These are phyloP conservation scores for Chalaropsis ovoidea DNA, from an alignment of 2,329 filamentous ascomycete species.

Conservation along the genomic window DNA sequence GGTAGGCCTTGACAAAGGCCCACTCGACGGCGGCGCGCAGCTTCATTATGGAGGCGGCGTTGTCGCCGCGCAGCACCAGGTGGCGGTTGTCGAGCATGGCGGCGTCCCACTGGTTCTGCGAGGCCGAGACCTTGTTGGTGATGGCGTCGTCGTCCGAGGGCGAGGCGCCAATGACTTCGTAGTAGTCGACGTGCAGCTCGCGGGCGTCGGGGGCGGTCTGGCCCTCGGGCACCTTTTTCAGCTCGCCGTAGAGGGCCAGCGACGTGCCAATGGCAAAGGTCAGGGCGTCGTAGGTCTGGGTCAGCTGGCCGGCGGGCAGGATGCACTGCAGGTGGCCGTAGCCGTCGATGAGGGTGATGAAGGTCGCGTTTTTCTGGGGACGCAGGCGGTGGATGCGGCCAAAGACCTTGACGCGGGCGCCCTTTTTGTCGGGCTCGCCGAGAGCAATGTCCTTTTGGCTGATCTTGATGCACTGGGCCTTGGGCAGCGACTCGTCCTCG, in stretches of 20 bases:
- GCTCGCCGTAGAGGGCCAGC: conserved; percentile 71
- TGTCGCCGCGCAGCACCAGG: conserved; percentile 74
- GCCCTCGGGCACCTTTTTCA: conserved; percentile 68
- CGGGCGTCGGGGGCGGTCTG: conserved; percentile 72
- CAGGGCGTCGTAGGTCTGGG: conserved; percentile 84
- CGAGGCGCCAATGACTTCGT: conserved; percentile 65
- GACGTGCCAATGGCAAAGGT: conserved; percentile 82
- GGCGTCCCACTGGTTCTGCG: conserved; percentile 47
- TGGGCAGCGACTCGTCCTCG: conserved; percentile 63
- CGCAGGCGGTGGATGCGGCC: conserved; percentile 76
- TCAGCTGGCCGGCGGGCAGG: conserved; percentile 62
- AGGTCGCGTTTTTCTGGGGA: conserved; percentile 73
- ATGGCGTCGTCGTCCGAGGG: conserved; percentile 84
- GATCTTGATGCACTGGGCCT: conserved; percentile 65
- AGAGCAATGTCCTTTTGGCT: conserved; percentile 56
- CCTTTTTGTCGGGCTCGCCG: conserved; percentile 49
- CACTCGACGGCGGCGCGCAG: conserved; percentile 71
- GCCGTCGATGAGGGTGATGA: conserved; percentile 77
- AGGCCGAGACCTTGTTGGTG: conserved; percentile 57
- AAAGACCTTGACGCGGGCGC: conserved; percentile 66
- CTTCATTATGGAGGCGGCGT: conserved; percentile 74
- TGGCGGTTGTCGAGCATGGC: conserved; percentile 70
- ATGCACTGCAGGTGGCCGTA: conserved; percentile 73
- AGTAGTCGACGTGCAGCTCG: conserved; percentile 86
- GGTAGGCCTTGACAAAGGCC: conserved; percentile 70